Evolutionary conservation across 2,329 filamentous ascomycete genomes (phyloP).

Genomic region (Stylonectria norvegica): DNA sequence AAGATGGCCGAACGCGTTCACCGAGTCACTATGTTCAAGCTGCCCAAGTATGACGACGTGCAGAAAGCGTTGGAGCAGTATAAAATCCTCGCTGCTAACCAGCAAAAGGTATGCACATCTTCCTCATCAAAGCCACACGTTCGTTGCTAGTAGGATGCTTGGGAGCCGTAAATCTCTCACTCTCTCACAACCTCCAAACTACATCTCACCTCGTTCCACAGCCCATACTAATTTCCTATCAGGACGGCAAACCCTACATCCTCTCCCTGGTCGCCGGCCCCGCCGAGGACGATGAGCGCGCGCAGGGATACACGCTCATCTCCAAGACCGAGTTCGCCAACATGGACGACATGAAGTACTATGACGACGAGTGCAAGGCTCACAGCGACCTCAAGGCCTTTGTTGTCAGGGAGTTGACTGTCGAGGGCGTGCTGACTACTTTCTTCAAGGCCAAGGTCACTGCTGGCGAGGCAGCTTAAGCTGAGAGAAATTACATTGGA

Average conservation of each 20-base stretch:
- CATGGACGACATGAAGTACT: slow-evolving; percentile 67
- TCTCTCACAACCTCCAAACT: too few relatives aligned
- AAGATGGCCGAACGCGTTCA: slow-evolving; percentile 44
- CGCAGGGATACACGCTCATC: slow-evolving; percentile 63
- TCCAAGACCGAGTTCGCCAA: slow-evolving; percentile 62
- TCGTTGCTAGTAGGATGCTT: too few relatives aligned
- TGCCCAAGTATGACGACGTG: slow-evolving; percentile 43
- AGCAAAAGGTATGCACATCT: slow-evolving; percentile 43
- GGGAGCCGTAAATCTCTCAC: too few relatives aligned
- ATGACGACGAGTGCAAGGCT: slow-evolving; percentile 53
- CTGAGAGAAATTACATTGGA: background rate
- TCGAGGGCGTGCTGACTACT: slow-evolving; percentile 39
- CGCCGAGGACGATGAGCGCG: slow-evolving; percentile 55
- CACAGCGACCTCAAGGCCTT: slow-evolving; percentile 41
- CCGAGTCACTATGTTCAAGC: slow-evolving; percentile 53
- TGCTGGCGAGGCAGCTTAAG: slow-evolving; percentile 19
- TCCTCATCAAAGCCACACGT: slow-evolving; percentile 2
- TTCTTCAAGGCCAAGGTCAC: slow-evolving; percentile 37
- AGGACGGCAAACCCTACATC: slow-evolving; percentile 73
- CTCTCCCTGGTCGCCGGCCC: slow-evolving; percentile 52
- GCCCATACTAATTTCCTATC: background rate
- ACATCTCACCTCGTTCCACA: too few relatives aligned
- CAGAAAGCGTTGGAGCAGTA: slow-evolving; percentile 45
- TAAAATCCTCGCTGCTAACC: slow-evolving; percentile 36
- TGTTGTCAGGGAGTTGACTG: slow-evolving; percentile 28